A percentile compares a stretch with the other conserved stretches of the same genome.
These are phyloP conservation scores for Cutaneotrichosporon spelunceum DNA, from an alignment of 1,284 basidiomycete genomes.

Conservation along the genomic window DNA sequence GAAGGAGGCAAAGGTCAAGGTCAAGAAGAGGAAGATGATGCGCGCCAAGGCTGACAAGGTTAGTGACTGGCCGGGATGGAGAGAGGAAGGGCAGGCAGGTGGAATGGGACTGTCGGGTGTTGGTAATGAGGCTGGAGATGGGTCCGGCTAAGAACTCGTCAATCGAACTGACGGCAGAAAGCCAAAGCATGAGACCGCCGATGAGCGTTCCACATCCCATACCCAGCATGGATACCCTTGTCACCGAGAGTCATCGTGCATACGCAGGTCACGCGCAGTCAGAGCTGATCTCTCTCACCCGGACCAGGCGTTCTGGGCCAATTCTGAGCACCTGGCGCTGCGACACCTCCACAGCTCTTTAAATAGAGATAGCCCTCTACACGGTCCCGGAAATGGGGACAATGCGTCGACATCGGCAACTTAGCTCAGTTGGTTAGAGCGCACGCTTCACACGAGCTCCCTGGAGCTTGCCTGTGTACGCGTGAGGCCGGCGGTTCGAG, in stretches of 20 bases:
- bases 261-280: background rate
- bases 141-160: background rate
- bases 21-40: constrained; percentile 24
- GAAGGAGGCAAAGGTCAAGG: constrained; percentile 2
- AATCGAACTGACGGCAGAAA: background rate
- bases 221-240: background rate
- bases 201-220: background rate
- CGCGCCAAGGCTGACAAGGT: constrained; percentile 26
- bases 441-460: background rate
- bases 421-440: background rate
- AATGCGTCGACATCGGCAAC: background rate
- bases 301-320: background rate
- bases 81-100: background rate
- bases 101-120: no score
- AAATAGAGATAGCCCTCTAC: background rate
- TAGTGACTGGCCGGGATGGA: background rate
- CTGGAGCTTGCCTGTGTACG: background rate
- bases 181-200: background rate
- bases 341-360: no score
- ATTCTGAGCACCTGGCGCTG: background rate
- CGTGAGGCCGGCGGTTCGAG: background rate
- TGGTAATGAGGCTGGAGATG: background rate
- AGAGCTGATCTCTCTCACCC: background rate
- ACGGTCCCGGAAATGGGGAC: background rate
- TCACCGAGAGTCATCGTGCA: background rate